Evolutionary conservation across 2,329 filamentous ascomycete species (phyloP).

Genomic region (Allantophomopsis cytisporea): DNA sequence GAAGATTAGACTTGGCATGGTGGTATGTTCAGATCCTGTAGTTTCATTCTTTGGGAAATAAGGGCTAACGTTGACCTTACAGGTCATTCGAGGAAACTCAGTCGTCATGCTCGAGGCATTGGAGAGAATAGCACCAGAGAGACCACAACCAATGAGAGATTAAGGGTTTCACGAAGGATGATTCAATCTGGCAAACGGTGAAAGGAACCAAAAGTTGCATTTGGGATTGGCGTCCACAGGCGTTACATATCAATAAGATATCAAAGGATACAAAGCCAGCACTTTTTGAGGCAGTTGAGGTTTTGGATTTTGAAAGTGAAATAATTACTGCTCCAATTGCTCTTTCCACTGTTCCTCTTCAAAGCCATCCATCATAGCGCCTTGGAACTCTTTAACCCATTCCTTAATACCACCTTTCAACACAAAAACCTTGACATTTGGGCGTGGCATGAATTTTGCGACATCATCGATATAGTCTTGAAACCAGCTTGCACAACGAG

Average conservation of each 20-base stretch:
- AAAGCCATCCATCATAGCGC: conserved; percentile 34
- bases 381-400: conserved; percentile 35
- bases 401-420: conserved; percentile 39
- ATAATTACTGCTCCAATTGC: conserved; percentile 10
- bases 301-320: background rate
- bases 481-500: conserved; percentile 39
- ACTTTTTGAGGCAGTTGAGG: too few relatives aligned
- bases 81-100: conserved; percentile 95
- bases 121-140: conserved; percentile 44
- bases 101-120: conserved; percentile 93
- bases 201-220: too few relatives aligned
- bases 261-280: too few relatives aligned
- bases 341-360: conserved; percentile 23
- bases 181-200: background rate
- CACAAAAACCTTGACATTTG: conserved; percentile 29
- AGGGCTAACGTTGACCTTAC: background rate
- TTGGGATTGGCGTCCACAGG: too few relatives aligned
- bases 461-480: conserved; percentile 37
- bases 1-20: conserved; percentile 84
- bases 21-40: conserved; percentile 41
- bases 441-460: conserved; percentile 22
- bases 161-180: background rate
- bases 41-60: too few relatives aligned
- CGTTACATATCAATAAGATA: too few relatives aligned
- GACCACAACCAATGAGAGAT: conserved; percentile 4